These are phyloP conservation scores for Trametes cingulata DNA, from an alignment of 768 basidiomycete genomes.

Conservation along the genomic window DNA sequence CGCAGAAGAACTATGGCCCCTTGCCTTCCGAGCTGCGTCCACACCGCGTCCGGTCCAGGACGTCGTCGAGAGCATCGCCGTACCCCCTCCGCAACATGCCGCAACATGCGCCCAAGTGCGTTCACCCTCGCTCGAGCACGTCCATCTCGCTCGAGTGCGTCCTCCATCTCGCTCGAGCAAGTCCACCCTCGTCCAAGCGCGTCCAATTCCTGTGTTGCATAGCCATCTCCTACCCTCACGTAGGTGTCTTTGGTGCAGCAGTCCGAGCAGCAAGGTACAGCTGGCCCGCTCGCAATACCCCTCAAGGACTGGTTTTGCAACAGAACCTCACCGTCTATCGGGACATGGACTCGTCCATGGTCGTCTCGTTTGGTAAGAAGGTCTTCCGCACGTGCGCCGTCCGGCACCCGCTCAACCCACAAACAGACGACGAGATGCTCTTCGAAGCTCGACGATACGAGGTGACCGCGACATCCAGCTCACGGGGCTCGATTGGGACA, in stretches of 20 bases:
- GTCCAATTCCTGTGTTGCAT: too few relatives aligned
- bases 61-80: conserved; percentile 70
- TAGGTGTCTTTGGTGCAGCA: too few relatives aligned
- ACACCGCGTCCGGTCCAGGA: conserved; percentile 64
- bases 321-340: too few relatives aligned
- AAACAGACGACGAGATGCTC: conserved; percentile 92
- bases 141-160: too few relatives aligned
- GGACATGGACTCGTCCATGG: conserved; percentile 98
- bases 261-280: too few relatives aligned
- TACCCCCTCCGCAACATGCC: conserved; percentile 60
- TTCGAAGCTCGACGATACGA: conserved; percentile 94
- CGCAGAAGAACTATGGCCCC: conserved; percentile 67
- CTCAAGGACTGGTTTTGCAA: too few relatives aligned
- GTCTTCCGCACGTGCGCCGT: conserved; percentile 92
- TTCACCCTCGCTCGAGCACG: too few relatives aligned
- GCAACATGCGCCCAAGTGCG: too few relatives aligned
- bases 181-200: too few relatives aligned
- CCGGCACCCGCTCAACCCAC: conserved; percentile 81
- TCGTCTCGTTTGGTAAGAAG: conserved; percentile 95
- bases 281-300: too few relatives aligned
- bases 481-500: conserved; percentile 95
- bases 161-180: too few relatives aligned
- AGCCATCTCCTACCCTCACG: too few relatives aligned
- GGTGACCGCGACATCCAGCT: conserved; percentile 73
- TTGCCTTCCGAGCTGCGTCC: conserved; percentile 72